Evolutionary conservation across 495 filamentous ascomycete genomes (phyloP), one percentile per base, ranked within the genome.

Genomic region (Aspergillus indologenus): DNA sequence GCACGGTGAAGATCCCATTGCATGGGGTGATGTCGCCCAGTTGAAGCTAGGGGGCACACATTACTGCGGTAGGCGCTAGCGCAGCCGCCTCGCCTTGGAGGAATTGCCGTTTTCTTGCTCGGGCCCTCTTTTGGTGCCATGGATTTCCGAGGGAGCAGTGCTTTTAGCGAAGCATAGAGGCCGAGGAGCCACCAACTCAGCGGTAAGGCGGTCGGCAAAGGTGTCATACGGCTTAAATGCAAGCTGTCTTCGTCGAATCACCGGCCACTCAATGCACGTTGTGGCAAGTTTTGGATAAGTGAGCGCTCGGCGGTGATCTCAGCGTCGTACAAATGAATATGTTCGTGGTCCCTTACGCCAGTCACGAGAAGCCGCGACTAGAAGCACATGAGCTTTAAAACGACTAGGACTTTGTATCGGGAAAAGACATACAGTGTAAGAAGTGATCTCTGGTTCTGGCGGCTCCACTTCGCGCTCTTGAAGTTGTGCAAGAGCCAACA

Each of bases 291-390:
- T 62, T 19, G 61, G 61, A 24, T 57, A 26, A 6, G 40, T 31
- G 12, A 66, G 50, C n/a, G 6, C n/a, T 66, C 59, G 24, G 54
- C 14, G 20, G 54, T 56, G 14, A 66, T 55, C 51, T 61, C 8
- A 40, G 59, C 52, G 57, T 69, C 63, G 43, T 54, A 65, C 5
- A 57, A 19, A 26, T 53, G 19, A 12, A 69, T 53, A 21, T n/a
- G 65, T 45, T 66, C 54, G 5, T n/a, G 22, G 24, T 66, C 52
- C 20, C 23, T 19, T 11, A 40, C 8, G 29, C 53, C 48, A 5
- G 61, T 58, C 17, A 66, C 61, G 42, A 69, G 53, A 52, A 69
- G 61, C 57, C 59, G 64, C 12, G 66, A 62, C 63, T 68, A 17
- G 26, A 44, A 45, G 12, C 3, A 52, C 7, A 29, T 63, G 5